These are phyloP conservation scores for Silene latifolia DNA, from an alignment of 148 eudicot species.

Conservation along the genomic window DNA sequence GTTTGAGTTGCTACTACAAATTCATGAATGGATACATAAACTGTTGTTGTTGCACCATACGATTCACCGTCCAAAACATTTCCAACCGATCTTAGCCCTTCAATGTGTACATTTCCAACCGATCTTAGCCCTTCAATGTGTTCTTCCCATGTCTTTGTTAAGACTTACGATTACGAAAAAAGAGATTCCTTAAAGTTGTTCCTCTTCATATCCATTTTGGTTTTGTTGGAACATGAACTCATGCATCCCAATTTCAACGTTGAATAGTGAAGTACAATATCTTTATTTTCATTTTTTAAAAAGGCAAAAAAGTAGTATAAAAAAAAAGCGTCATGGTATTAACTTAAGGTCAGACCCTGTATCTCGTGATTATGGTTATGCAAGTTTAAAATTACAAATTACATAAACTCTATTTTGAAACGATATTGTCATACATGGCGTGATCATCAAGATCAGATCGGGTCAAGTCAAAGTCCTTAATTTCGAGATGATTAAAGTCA, in stretches of 20 bases:
- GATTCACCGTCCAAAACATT: not conserved
- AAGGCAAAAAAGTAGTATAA: too few species aligned
- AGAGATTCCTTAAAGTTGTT: constrained; percentile 9
- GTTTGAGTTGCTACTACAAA: too few species aligned
- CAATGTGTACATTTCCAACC: not conserved
- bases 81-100: not conserved
- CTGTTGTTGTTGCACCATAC: not conserved
- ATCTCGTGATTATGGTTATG: too few species aligned
- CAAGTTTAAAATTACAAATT: too few species aligned
- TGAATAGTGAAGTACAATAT: not conserved
- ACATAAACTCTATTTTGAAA: too few species aligned
- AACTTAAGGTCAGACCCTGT: too few species aligned
- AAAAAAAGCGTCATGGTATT: too few species aligned
- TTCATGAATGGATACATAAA: not conserved
- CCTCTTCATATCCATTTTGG: not conserved
- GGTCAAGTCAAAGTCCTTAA: too few species aligned
- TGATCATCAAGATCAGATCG: too few species aligned
- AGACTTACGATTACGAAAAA: not conserved
- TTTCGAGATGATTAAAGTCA: too few species aligned
- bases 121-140: not conserved
- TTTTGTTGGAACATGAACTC: not conserved
- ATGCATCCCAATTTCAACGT: not conserved
- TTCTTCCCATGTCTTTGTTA: not conserved
- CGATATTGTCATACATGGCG: too few species aligned
- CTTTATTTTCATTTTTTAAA: too few species aligned